Base-by-base conservation (phyloP, 148 eudicot genomes). In the Heliamphora exappendiculata region DNA sequence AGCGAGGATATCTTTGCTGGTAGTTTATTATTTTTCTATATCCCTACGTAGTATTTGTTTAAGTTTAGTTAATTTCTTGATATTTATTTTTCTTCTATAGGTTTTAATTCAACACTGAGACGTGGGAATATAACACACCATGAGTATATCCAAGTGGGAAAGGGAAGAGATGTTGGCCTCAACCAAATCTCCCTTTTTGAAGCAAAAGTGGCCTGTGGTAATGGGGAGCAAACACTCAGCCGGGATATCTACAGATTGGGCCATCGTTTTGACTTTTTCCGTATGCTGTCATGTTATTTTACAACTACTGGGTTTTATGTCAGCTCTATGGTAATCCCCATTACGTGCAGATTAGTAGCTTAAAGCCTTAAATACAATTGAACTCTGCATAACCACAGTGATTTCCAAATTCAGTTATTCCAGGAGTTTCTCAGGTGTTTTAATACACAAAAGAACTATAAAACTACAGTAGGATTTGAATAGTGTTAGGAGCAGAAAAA, bases 1-100 rank as follows among this genome's bases (percentile, higher is more conserved):
- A 89, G 93, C 71, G 93, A 89, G 81, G 93, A 89, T 64, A 89
- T 89, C 66, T 89, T 87, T 87, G 93, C 93, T 77, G 93, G 93
- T 75, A 83, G 11, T 68, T 7, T 53, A 59, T 50, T 39, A 19
- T 55, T 74, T 16, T 17, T 62, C 41, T 33, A 62, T 39, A 37
- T 62, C 67, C 67, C 39, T 29, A 62, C 0, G 37, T 39, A 62
- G n/a, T 31, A 29, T 33, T 62, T 17, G 7, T 62, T 16, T n/a
- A n/a, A n/a, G n/a, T 62, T 31, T 24, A 59, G 67, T 33, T 11
- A 62, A n/a, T n/a, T n/a, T n/a, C n/a, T 16, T 9, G 11, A 16
- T 62, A 31, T 29, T 39, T 62, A 62, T 20, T 39, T 62, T 62
- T 62, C 17, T 62, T 47, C 5, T 49, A 45, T 76, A 89, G 93